Conservation (phyloP, 2,329 filamentous ascomycete species). For the Paraphaeosphaeria minitans region DNA sequence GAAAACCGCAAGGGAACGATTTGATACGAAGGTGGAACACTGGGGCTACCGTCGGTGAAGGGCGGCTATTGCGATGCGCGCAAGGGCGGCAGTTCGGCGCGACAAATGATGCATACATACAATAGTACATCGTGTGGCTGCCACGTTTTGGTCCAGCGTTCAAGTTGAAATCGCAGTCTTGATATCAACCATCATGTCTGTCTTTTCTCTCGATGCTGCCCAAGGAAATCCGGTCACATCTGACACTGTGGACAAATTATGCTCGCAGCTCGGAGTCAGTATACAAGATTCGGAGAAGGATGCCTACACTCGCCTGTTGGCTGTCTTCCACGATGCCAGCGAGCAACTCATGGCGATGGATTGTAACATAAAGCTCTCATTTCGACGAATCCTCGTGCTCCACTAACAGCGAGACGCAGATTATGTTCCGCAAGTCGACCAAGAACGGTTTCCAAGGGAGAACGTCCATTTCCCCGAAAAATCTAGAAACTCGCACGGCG, state of each 20-base stretch:
- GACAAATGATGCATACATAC: not conserved
- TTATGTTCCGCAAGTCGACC: constrained; percentile 39
- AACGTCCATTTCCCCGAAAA: constrained; percentile 41
- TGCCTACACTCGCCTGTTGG: constrained; percentile 46
- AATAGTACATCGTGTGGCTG: not conserved
- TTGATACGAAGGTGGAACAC: too few species aligned
- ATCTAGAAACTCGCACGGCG: constrained; percentile 46
- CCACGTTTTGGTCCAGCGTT: not conserved
- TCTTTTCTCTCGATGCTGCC: constrained; percentile 44
- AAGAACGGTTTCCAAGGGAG: constrained; percentile 43
- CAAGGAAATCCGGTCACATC: constrained; percentile 42
- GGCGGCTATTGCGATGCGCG: not conserved
- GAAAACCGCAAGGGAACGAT: not conserved
- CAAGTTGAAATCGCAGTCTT: not conserved
- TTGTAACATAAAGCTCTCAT: constrained; percentile 32
- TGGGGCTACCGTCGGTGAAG: not conserved
- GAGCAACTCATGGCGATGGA: constrained; percentile 46
- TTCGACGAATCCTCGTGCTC: too few species aligned
- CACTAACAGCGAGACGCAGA: constrained; percentile 24
- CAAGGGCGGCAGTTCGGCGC: not conserved
- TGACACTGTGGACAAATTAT: constrained; percentile 39
- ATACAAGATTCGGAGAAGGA: constrained; percentile 45
- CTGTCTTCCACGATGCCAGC: constrained; percentile 48
- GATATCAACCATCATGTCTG: constrained; percentile 38
- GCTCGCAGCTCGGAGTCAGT: constrained; percentile 38